Conservation (phyloP, 2,329 filamentous ascomycete species). For the Furcasterigmium furcatum region DNA sequence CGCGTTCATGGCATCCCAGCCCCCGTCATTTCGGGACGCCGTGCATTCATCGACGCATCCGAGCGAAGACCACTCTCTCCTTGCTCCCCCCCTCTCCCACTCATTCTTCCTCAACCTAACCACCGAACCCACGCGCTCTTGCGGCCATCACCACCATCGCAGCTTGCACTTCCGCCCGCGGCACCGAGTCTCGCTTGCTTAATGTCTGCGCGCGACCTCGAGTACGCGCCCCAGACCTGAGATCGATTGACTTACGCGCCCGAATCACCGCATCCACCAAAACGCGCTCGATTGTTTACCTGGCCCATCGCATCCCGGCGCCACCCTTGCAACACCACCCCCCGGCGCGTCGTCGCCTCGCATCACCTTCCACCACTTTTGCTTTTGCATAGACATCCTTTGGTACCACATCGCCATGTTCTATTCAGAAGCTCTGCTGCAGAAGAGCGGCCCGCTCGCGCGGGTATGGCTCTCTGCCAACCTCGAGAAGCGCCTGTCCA, state of each 20-base stretch:
- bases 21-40: not conserved
- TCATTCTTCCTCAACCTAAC: not conserved
- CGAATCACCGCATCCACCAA: slow-evolving; percentile 6
- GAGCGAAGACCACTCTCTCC: not conserved
- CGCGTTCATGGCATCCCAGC: not conserved
- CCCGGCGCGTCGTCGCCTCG: slow-evolving; percentile 10
- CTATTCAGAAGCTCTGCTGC: slow-evolving; percentile 92
- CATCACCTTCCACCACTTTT: slow-evolving; percentile 5
- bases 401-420: slow-evolving; percentile 65
- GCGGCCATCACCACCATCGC: not conserved
- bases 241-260: slow-evolving; percentile 11
- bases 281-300: slow-evolving; percentile 20
- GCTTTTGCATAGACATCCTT: slow-evolving; percentile 2
- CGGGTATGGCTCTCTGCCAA: slow-evolving; percentile 98
- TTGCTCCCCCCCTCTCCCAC: not conserved
- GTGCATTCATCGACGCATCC: not conserved
- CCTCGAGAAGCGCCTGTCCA: slow-evolving; percentile 96
- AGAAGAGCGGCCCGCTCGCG: slow-evolving; percentile 95
- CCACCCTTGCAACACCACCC: slow-evolving; percentile 4
- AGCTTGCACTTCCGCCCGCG: not conserved
- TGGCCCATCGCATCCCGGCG: slow-evolving; percentile 7
- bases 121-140: not conserved
- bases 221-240: slow-evolving; percentile 9
- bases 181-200: not conserved
- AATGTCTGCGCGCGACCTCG: slow-evolving; percentile 9